Conservation (phyloP, 305 asterid species). For the Solanum hybrid region DNA sequence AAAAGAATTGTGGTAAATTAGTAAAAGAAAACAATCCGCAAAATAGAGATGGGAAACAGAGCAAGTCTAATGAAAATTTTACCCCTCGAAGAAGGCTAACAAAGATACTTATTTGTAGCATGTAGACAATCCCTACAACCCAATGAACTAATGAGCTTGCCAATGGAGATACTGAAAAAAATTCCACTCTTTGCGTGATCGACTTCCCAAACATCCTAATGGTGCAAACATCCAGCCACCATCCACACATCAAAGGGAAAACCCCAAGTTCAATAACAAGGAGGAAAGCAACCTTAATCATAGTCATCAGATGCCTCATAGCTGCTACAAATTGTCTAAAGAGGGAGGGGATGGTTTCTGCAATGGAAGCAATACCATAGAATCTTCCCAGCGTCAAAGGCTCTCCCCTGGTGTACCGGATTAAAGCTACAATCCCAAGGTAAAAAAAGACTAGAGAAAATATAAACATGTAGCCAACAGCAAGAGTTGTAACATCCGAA, state of each 20-base stretch:
- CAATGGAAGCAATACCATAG: conserved; percentile 87
- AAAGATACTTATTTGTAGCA: conserved; percentile 93
- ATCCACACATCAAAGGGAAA: conserved; percentile 94
- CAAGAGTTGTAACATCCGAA: conserved; percentile 93
- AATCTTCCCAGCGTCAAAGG: conserved; percentile 92
- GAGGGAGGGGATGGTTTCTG: conserved; percentile 91
- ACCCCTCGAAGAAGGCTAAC: conserved; percentile 99
- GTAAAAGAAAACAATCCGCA: background rate
- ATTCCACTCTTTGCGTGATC: conserved; percentile 81
- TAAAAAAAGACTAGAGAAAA: conserved; percentile 74
- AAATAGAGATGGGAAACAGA: background rate
- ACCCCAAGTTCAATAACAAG: conserved; percentile 96
- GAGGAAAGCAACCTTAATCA: conserved; percentile 96
- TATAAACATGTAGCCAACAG: conserved; percentile 84
- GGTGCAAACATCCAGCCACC: conserved; percentile 99
- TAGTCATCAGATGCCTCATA: conserved; percentile 94
- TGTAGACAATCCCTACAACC: conserved; percentile 94
- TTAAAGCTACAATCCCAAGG: conserved; percentile 70
- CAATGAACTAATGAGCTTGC: conserved; percentile 97
- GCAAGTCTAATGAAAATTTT: conserved; percentile 9
- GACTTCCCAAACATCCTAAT: conserved; percentile 91
- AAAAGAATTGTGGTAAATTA: background rate
- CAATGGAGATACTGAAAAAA: conserved; percentile 89
- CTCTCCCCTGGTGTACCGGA: conserved; percentile 89
- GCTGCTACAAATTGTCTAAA: conserved; percentile 91